phyloP scores from a whole-genome alignment of 139 green algal genomes.

The Picochlorum sp. region DNA sequence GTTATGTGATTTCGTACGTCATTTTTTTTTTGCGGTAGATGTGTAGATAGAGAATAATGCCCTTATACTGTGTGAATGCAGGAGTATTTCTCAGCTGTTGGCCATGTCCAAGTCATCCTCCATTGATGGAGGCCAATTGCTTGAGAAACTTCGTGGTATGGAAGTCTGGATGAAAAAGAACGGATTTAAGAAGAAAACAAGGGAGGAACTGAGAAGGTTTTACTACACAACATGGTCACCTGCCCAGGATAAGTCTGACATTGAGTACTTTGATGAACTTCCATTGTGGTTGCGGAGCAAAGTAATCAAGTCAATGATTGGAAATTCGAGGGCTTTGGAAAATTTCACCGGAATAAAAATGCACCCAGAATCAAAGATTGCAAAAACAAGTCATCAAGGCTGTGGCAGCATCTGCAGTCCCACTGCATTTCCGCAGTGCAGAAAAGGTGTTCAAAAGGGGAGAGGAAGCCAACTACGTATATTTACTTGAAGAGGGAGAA shows the following conservation, averaged over 20 bases:
- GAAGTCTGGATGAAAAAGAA: conserved; percentile 5
- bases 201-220: conserved; percentile 10
- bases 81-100: background rate
- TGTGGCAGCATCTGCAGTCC: conserved; percentile 3
- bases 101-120: background rate
- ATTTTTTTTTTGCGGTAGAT: no score
- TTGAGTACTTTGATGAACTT: background rate
- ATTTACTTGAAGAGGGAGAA: conserved; percentile 8
- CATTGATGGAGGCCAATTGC: background rate
- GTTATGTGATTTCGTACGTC: conserved; percentile 13
- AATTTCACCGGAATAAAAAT: background rate
- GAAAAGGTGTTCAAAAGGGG: background rate
- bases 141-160: conserved; percentile 2
- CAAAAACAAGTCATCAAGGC: background rate
- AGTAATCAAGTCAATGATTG: background rate
- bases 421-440: background rate
- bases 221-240: background rate
- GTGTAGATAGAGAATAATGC: no score
- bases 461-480: background rate
- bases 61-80: background rate
- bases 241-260: background rate
- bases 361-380: background rate
- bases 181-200: background rate
- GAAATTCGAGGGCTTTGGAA: background rate
- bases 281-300: conserved; percentile 4